Base-by-base conservation (phyloP, 164 flowering plant genomes). In the Magnolia sinica region DNA sequence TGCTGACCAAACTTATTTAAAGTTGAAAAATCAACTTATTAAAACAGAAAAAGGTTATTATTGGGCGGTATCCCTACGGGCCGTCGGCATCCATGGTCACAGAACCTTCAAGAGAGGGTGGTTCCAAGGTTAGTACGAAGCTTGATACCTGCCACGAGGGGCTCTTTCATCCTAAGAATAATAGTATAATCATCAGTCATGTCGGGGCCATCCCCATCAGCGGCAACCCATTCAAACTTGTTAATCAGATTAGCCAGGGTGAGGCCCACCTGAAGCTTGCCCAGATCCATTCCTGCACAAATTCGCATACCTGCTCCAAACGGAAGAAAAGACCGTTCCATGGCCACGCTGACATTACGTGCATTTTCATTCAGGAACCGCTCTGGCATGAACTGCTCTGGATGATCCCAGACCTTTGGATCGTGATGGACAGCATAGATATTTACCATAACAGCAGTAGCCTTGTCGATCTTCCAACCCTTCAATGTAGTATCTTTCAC, bases 211-310 rank as follows among this genome's bases (percentile, higher is more conserved):
- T 74, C 9, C 27, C 77, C 79, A 7, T 74, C 79, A 6, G 22
- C 74, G 1, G 49, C 77, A 13, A 71, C 24, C 82, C 82, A 77
- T n/a, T 74, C 50, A 50, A 80, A 74, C 2, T 29, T 63, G 20
- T 77, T 77, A 0, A 80, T 72, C 75, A 80, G 45, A 66, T 80
- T 80, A 8, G 77, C 82, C 10, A 80, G 37, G 3, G 63, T 20
- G 18, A 77, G 58, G 22, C 75, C 74, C 50, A 80, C 70, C 4
- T 80, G 82, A 70, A 73, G 72, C 71, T 77, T 80, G 4, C 49
- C 82, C 68, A 77, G 50, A 31, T 80, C 82, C 82, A 80, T 80
- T 45, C 77, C 82, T 31, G 77, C 72, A 58, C 82, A 80, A 4
- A 73, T 64, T 74, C 79, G 24, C 71, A 50, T 77, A n/a, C 82